Conservation (phyloP, 1,284 basidiomycete species). For the Takashimella tepidaria region DNA sequence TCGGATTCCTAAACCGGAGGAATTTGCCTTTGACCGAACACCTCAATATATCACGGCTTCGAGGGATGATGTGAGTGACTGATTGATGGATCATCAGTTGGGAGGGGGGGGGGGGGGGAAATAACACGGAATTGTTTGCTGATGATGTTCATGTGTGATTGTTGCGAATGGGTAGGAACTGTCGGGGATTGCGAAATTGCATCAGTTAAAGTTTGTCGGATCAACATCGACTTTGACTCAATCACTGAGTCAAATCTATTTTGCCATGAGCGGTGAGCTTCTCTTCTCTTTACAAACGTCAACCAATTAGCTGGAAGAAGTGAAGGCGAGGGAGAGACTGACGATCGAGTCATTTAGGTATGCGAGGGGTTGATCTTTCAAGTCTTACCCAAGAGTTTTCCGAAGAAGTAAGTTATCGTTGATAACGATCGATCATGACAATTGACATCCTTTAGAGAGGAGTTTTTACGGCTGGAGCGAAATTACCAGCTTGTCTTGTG, state of each 20-base stretch:
- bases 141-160: background rate
- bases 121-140: no score
- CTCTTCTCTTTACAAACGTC: no score
- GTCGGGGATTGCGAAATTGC: constrained; percentile 57
- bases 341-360: constrained; percentile 49
- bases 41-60: constrained; percentile 76
- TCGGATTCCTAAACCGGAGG: constrained; percentile 71
- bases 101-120: no score
- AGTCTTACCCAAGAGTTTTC: constrained; percentile 59
- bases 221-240: constrained; percentile 89
- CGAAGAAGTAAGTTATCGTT: constrained; percentile 53
- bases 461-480: constrained; percentile 73
- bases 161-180: no score
- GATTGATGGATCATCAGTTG: no score
- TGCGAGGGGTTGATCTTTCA: constrained; percentile 59
- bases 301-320: no score
- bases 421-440: constrained; percentile 4
- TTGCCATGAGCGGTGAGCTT: constrained; percentile 55
- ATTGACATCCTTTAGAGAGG: constrained; percentile 49
- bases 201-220: constrained; percentile 61
- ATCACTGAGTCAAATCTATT: constrained; percentile 82
- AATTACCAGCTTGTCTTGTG: constrained; percentile 68
- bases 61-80: constrained; percentile 62
- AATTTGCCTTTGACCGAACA: constrained; percentile 84
- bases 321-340: background rate